phyloP scores from a whole-genome alignment of 2,329 filamentous ascomycete genomes.

The Lasiodiplodia theobromae region DNA sequence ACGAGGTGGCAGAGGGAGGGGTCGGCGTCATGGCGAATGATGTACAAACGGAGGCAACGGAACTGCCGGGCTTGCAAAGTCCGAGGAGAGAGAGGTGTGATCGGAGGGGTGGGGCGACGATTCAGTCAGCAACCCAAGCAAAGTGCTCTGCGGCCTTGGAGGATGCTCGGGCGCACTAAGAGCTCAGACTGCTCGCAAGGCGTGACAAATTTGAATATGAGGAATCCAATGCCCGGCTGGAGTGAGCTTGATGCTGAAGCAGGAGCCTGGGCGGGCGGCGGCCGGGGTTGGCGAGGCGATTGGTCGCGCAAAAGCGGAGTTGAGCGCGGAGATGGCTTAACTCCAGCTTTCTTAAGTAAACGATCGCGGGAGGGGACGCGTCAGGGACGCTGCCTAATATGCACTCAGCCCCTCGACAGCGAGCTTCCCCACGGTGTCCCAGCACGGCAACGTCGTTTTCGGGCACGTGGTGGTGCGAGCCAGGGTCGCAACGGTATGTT shows the following conservation, averaged over 20 bases:
- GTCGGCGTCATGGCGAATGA: conserved; percentile 30
- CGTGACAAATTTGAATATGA: background rate
- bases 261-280: background rate
- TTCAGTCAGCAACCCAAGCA: background rate
- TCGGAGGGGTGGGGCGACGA: background rate
- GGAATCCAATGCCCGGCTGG: background rate
- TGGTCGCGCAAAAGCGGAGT: conserved; percentile 20
- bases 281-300: conserved; percentile 1
- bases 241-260: background rate
- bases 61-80: conserved; percentile 11
- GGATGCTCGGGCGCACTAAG: background rate
- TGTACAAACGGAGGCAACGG: conserved; percentile 9
- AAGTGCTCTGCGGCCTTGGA: background rate
- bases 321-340: conserved; percentile 27
- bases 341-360: conserved; percentile 19
- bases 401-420: conserved; percentile 11
- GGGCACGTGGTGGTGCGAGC: background rate
- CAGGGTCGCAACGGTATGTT: conserved; percentile 7
- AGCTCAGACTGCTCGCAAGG: background rate
- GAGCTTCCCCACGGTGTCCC: conserved; percentile 14
- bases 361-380: background rate
- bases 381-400: conserved; percentile 19
- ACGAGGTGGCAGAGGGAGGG: conserved; percentile 68
- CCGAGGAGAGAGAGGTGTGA: conserved; percentile 7
- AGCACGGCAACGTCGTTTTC: background rate